Percentiles rank a stretch among this genome's conserved stretches.
These are phyloP conservation scores for Aspergillus conjunctus DNA, from an alignment of 495 filamentous ascomycete genomes.

Conservation along the genomic window DNA sequence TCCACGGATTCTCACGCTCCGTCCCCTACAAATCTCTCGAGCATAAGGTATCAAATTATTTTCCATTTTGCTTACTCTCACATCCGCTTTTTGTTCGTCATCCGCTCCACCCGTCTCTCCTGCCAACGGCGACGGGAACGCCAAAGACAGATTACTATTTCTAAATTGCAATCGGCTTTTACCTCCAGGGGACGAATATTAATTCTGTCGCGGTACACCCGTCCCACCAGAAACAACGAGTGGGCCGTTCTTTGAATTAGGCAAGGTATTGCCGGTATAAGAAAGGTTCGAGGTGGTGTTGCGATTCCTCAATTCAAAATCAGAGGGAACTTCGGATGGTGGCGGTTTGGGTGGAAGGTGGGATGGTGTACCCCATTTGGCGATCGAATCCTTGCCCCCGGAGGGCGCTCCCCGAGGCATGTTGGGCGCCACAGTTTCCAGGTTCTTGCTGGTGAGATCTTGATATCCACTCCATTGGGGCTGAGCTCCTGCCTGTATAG, in stretches of 20 bases:
- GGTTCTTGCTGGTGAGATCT: constrained; percentile 35
- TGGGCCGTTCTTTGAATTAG: constrained; percentile 39
- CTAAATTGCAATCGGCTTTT: not conserved
- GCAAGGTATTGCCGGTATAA: constrained; percentile 28
- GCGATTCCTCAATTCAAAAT: constrained; percentile 44
- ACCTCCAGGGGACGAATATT: not conserved
- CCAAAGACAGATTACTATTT: not conserved
- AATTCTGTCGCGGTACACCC: constrained; percentile 31
- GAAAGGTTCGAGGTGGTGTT: constrained; percentile 27
- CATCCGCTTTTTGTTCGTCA: not conserved
- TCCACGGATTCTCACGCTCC: not conserved
- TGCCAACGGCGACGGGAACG: not conserved
- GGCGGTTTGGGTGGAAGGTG: constrained; percentile 58
- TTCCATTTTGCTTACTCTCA: constrained; percentile 9
- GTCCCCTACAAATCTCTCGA: constrained; percentile 3
- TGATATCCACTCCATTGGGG: constrained; percentile 39
- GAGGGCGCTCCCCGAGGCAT: constrained; percentile 26
- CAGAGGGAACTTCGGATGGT: constrained; percentile 53
- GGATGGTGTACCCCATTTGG: constrained; percentile 59
- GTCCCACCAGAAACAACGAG: constrained; percentile 48
- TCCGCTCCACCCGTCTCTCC: constrained; percentile 3
- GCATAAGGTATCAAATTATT: constrained; percentile 11
- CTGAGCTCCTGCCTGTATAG: constrained; percentile 29
- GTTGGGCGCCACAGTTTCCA: constrained; percentile 24
- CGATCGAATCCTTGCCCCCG: constrained; percentile 43